Evolutionary conservation across 1,284 basidiomycete species (phyloP).

Genomic region (Moesziomyces globuligerus): DNA sequence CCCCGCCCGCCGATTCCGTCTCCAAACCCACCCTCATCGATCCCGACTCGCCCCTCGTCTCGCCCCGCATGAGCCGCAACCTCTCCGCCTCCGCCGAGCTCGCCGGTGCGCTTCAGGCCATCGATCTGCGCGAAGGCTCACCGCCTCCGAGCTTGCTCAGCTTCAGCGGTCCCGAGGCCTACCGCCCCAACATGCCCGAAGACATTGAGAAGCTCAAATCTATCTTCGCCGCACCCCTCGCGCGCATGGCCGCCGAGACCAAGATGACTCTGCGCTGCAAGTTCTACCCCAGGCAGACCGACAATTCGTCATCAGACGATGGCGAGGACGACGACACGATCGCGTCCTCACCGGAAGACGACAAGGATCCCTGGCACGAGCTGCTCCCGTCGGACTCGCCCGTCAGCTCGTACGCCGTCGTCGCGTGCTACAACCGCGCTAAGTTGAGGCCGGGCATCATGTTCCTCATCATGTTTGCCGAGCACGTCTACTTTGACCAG

Average conservation of each 20-base stretch:
- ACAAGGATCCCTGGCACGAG: slow-evolving; percentile 29
- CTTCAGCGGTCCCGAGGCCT: slow-evolving; percentile 19
- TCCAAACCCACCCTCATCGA: slow-evolving; percentile 20
- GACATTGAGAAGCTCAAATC: slow-evolving; percentile 24
- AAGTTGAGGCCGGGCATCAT: slow-evolving; percentile 41
- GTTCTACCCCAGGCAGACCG: slow-evolving; percentile 17
- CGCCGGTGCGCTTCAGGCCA: slow-evolving; percentile 3
- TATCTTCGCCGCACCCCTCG: slow-evolving; percentile 19
- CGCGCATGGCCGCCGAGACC: slow-evolving; percentile 24
- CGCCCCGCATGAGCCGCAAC: slow-evolving; percentile 32
- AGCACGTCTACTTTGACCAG: slow-evolving; percentile 27
- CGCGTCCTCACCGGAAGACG: neutral
- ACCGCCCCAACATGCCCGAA: slow-evolving; percentile 25
- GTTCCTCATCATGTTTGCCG: slow-evolving; percentile 41
- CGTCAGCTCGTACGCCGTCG: slow-evolving; percentile 32
- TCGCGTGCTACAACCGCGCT: slow-evolving; percentile 35
- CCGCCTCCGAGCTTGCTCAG: slow-evolving; percentile 25
- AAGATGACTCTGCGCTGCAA: slow-evolving; percentile 36
- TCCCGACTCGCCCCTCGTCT: slow-evolving; percentile 27
- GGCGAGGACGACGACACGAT: slow-evolving; percentile 7
- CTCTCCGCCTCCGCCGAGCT: slow-evolving; percentile 5
- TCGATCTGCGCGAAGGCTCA: slow-evolving; percentile 33
- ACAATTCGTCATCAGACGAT: slow-evolving; percentile 16
- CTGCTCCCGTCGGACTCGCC: slow-evolving; percentile 17
- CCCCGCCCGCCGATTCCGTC: slow-evolving; percentile 23